phyloP scores from a whole-genome alignment of 345 rosid genomes.

The Citrus maxima region DNA sequence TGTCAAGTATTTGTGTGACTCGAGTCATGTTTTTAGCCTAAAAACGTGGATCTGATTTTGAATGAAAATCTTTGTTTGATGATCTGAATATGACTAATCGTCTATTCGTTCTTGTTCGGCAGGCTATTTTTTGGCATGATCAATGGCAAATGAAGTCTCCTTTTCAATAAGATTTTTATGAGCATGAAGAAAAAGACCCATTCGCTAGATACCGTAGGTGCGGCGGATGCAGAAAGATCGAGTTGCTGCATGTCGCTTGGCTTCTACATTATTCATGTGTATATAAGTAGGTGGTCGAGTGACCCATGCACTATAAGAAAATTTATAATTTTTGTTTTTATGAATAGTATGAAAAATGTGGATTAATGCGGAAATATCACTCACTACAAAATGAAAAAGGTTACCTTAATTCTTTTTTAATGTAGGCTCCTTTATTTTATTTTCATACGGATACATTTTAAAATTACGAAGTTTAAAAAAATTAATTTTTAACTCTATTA shows the following conservation, averaged over 20 bases:
- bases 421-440: accelerated
- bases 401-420: too few relatives aligned
- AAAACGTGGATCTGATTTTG: neutral
- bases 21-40: neutral
- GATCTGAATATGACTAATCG: neutral
- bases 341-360: too few relatives aligned
- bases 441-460: too few relatives aligned
- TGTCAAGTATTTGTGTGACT: neutral
- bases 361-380: too few relatives aligned
- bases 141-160: too few relatives aligned
- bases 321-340: too few relatives aligned
- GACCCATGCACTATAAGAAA: too few relatives aligned
- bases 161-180: too few relatives aligned
- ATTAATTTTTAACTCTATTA: too few relatives aligned
- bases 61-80: neutral
- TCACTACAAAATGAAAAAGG: accelerated
- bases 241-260: too few relatives aligned
- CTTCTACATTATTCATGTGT: too few relatives aligned
- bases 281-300: too few relatives aligned
- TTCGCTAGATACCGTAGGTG: constrained; percentile 14
- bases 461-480: accelerated
- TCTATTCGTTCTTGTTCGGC: neutral
- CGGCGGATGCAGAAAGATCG: constrained; percentile 15
- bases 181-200: neutral
- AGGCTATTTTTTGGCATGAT: neutral